A percentile compares a stretch with the other conserved stretches of the same genome.
Evolutionary conservation across 441 rosid genomes (phyloP).

Genomic region (Mallotus repandus): DNA sequence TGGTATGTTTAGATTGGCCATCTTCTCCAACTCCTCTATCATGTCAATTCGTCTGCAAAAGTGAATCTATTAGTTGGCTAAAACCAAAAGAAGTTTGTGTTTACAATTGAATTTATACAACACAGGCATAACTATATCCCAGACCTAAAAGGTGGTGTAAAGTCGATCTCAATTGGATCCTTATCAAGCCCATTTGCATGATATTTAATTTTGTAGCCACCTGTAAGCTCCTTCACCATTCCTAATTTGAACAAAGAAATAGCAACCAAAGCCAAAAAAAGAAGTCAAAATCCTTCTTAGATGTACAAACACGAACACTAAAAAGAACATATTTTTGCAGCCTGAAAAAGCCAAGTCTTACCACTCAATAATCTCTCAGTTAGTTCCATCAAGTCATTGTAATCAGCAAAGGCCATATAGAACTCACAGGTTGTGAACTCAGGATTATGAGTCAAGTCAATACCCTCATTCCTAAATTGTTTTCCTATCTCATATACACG

Average conservation of each 20-base stretch:
- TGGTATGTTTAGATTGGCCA: constrained; percentile 71
- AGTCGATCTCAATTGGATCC: constrained; percentile 85
- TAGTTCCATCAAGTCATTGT: constrained; percentile 77
- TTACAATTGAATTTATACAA: not conserved
- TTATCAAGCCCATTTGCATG: constrained; percentile 73
- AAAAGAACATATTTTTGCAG: not conserved
- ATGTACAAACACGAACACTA: not conserved
- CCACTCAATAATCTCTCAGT: constrained; percentile 85
- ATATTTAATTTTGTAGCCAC: constrained; percentile 74
- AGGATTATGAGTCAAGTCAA: constrained; percentile 88
- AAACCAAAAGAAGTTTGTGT: not conserved
- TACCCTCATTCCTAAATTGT: constrained; percentile 91
- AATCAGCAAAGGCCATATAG: constrained; percentile 92
- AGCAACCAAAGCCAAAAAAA: not conserved
- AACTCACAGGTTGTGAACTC: constrained; percentile 96
- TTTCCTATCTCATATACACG: constrained; percentile 91
- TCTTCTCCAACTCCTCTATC: constrained; percentile 74
- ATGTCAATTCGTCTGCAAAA: constrained; percentile 72
- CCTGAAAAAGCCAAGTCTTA: constrained; percentile 25
- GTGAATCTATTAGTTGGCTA: constrained; percentile 9
- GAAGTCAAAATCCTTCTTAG: not conserved
- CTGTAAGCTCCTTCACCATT: constrained; percentile 81
- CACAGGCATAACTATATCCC: constrained; percentile 3
- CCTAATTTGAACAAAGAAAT: constrained; percentile 37
- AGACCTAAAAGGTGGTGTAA: constrained; percentile 90